Evolutionary conservation across 352 stramenopile genomes (phyloP), one percentile per base, ranked within the genome.

Genomic region (Elongisporangium undulatum): DNA sequence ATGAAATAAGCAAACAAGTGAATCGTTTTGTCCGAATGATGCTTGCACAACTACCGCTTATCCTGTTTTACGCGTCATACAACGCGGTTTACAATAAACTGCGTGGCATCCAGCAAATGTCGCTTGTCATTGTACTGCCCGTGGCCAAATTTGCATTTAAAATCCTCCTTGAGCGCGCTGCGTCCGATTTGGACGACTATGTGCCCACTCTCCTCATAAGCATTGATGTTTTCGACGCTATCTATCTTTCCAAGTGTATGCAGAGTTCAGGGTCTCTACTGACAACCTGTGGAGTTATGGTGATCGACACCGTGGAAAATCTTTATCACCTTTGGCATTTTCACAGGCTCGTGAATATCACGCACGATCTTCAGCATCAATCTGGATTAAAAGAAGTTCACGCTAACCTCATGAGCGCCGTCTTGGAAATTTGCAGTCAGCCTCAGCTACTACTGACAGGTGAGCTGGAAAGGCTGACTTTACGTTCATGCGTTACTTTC

Each of bases 171-270:
- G 24, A 45, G 48, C 34, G 20, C 1, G 39, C 50, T 10, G 50
- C 38, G 12, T 38, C n/a, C 1, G 24, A 26, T 20, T 19, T 48
- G 49, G 17, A 17, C 9, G 53, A 53, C 23, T 38, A 45, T 4
- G 17, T 34, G 6, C 61, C 57, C 19, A 38, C 61, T n/a, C 26
- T 55, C n/a, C 49, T 51, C 50, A 55, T 38, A 20, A 67, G 53
- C 29, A 17, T 21, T 9, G 49, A 56, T 38, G 41, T 65, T 12
- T 57, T 59, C 29, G 45, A 54, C 49, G 52, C 45, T 41, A 54
- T 64, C 10, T 54, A 48, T 13, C 49, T 22, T 20, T n/a, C 51
- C 0, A 24, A 21, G 2, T 59, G 54, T 21, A 59, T 59, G 54
- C 54, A 59, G 39, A 59, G 51, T 6, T 19, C 54, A 0, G 54